Evolutionary conservation across 805 yeast genomes (phyloP), one percentile per base, ranked within the genome.

Genomic region (Barnettozyma sucrosica): DNA sequence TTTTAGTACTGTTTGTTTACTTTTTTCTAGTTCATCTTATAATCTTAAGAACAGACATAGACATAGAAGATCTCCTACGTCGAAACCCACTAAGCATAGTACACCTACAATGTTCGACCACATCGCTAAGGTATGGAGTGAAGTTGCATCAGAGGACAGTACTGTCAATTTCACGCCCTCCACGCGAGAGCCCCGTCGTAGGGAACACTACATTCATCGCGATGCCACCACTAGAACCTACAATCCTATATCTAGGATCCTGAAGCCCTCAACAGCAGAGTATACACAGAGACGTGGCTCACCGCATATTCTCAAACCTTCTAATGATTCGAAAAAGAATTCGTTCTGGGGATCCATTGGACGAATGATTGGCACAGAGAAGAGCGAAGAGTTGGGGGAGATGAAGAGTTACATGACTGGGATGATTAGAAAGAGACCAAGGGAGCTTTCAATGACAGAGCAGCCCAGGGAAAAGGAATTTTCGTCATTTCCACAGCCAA

Each of bases 351-450:
- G 62, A 2, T 48, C 50, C 40, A 34, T 57, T 33, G 58, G 59
- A 1, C 50, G 53, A 33, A 53, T 48, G 36, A 44, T 57, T 25
- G 46, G 49, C 19, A 43, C 48, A 11, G 49, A 50, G 18, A 37
- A 47, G 30, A 36, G 45, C 5, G 24, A 30, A 3, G 63, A 58
- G 42, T 39, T 58, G 21, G 43, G 45, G 1, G 44, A 43, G 4
- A 59, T 59, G 62, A 57, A 55, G 48, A 47, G 18, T 23, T 57
- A 58, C 39, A 55, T 53, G 55, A 46, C 55, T 36, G 56, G 55
- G 0, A 55, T 58, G 60, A 51, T 59, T 11, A 36, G 46, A 4
- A 52, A 50, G 36, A 52, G 56, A 49, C 56, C 58, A 5, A 38
- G 41, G 26, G 45, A 30, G 14, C 20, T 19, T 10, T 38, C 46